A percentile compares a stretch with the other conserved stretches of the same genome.
These are phyloP conservation scores for Sporothrix curviconia DNA, from an alignment of 2,329 filamentous ascomycete species.

Conservation along the genomic window DNA sequence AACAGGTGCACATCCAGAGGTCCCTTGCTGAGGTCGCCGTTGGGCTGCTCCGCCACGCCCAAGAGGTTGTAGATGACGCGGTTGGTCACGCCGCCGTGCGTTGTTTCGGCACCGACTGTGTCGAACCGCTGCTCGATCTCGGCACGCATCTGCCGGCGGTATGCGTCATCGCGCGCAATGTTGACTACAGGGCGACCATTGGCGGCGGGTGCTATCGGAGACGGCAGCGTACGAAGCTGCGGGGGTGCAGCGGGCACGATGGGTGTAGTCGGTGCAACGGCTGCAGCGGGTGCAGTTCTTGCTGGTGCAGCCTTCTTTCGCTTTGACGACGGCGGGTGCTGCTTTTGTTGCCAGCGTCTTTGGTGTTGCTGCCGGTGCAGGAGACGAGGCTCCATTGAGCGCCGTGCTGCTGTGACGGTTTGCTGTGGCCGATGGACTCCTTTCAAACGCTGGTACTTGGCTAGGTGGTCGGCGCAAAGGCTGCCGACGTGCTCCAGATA, in stretches of 20 bases:
- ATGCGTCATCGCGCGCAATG: slow-evolving; percentile 12
- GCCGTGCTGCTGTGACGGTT: too few species aligned
- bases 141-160: slow-evolving; percentile 13
- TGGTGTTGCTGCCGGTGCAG: too few species aligned
- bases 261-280: background rate
- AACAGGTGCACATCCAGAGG: slow-evolving; percentile 18
- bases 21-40: background rate
- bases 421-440: too few species aligned
- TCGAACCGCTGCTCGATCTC: slow-evolving; percentile 15
- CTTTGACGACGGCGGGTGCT: too few species aligned
- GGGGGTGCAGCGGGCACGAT: background rate
- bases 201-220: background rate
- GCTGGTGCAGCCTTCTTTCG: too few species aligned
- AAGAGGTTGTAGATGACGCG: slow-evolving; percentile 16
- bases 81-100: slow-evolving; percentile 19
- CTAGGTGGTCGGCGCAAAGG: slow-evolving; percentile 11
- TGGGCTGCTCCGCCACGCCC: slow-evolving; percentile 14
- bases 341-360: too few species aligned
- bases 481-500: background rate
- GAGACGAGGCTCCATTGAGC: too few species aligned
- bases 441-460: slow-evolving; percentile 10
- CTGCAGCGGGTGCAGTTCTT: too few species aligned
- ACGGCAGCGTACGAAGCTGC: background rate
- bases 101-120: background rate
- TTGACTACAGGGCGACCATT: slow-evolving; percentile 10